Conservation (phyloP, 306 rosid species). For the Quillaja saponaria region DNA sequence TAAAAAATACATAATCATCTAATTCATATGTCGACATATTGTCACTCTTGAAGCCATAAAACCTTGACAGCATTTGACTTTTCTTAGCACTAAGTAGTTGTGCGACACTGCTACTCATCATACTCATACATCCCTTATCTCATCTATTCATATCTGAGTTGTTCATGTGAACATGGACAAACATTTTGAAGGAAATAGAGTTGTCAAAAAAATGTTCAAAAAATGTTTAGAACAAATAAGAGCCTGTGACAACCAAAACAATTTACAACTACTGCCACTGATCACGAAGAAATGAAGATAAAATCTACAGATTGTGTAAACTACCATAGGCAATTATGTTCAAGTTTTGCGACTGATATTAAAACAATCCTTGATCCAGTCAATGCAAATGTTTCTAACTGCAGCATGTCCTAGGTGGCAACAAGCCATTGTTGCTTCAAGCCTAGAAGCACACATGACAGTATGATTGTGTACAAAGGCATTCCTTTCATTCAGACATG, state of each 20-base stretch:
- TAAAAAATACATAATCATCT: background rate
- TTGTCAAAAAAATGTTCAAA: too few species aligned
- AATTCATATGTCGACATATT: constrained; percentile 19
- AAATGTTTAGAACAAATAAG: background rate
- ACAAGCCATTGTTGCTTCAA: constrained; percentile 7
- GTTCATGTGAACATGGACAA: background rate
- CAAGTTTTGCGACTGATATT: background rate
- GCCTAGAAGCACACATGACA: background rate
- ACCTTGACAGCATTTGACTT: background rate
- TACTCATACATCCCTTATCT: constrained; percentile 16
- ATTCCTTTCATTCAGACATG: constrained; percentile 6
- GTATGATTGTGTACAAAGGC: background rate
- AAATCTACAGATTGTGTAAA: too few species aligned
- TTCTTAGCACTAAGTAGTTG: background rate
- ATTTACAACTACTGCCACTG: background rate
- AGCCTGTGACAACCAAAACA: background rate
- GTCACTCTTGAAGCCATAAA: constrained; percentile 16
- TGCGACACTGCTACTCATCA: background rate
- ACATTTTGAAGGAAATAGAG: constrained; percentile 1
- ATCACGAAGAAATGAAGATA: too few species aligned
- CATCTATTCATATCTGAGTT: background rate
- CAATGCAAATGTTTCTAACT: background rate
- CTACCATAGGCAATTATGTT: background rate
- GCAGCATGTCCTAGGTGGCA: constrained; percentile 1
- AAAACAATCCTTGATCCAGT: too few species aligned